These are phyloP conservation scores for Turnera subulata DNA, from an alignment of 345 rosid genomes.

Conservation along the genomic window DNA sequence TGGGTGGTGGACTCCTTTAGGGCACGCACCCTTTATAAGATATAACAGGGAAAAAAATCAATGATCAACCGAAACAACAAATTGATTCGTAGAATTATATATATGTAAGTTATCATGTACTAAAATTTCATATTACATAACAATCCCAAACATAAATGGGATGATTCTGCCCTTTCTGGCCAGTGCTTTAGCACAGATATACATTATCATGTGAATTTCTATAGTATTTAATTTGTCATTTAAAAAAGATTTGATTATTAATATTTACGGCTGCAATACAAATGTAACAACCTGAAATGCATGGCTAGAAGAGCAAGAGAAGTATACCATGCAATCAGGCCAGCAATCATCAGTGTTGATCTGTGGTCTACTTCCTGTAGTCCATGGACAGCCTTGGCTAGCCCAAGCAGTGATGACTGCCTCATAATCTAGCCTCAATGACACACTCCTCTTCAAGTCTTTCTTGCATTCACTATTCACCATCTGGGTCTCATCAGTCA, in stretches of 20 bases:
- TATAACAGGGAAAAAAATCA: neutral
- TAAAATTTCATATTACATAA: too few species aligned
- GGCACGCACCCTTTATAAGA: conserved; percentile 19
- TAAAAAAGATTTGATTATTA: too few species aligned
- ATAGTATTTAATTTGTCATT: too few species aligned
- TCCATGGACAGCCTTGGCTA: conserved; percentile 49
- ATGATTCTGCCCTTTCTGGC: too few species aligned
- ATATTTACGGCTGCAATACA: too few species aligned
- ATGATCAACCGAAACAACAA: neutral
- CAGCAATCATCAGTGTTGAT: conserved; percentile 26
- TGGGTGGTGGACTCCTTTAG: conserved; percentile 1
- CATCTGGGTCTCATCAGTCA: neutral
- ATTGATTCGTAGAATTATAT: too few species aligned
- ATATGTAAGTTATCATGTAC: too few species aligned
- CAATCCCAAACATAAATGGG: too few species aligned
- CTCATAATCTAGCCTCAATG: conserved; percentile 44
- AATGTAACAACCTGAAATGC: neutral
- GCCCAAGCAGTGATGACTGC: conserved; percentile 50
- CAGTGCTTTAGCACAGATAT: too few species aligned
- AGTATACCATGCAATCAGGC: conserved; percentile 40
- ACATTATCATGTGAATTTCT: too few species aligned
- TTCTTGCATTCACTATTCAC: conserved; percentile 8
- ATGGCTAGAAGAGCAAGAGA: too few species aligned
- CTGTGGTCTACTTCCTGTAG: conserved; percentile 40
- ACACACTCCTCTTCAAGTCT: conserved; percentile 22